Evolutionary conservation across 495 filamentous ascomycete genomes (phyloP).

Genomic region (Xylaria telfairii): DNA sequence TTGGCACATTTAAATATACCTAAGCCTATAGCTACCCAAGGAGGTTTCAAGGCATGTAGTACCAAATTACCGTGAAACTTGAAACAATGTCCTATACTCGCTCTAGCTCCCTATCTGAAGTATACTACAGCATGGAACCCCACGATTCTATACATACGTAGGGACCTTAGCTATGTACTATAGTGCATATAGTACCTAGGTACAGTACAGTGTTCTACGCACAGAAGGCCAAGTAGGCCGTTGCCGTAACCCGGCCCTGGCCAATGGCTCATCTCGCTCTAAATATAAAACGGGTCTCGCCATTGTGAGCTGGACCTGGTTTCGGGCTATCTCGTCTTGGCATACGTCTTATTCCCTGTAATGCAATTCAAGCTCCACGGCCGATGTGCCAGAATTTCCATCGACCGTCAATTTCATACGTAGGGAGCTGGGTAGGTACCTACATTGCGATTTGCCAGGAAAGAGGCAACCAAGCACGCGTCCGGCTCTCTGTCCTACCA

Average conservation of each 20-base stretch:
- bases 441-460: background rate
- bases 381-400: background rate
- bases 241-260: constrained; percentile 7
- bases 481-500: background rate
- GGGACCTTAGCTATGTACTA: background rate
- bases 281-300: constrained; percentile 17
- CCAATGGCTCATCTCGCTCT: constrained; percentile 20
- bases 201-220: background rate
- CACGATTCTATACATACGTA: no score
- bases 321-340: constrained; percentile 5
- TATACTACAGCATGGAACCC: no score
- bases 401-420: background rate
- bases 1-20: no score
- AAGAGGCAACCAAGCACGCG: constrained; percentile 19
- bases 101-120: background rate
- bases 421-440: background rate
- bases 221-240: background rate
- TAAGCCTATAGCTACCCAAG: no score
- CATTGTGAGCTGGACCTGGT: background rate
- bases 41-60: background rate
- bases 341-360: constrained; percentile 25
- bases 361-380: constrained; percentile 23
- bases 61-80: background rate
- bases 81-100: background rate
- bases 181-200: background rate